These are phyloP conservation scores for Ichthyophthirius multifiliis DNA, from an alignment of 169 alveolate genomes.

Conservation along the genomic window DNA sequence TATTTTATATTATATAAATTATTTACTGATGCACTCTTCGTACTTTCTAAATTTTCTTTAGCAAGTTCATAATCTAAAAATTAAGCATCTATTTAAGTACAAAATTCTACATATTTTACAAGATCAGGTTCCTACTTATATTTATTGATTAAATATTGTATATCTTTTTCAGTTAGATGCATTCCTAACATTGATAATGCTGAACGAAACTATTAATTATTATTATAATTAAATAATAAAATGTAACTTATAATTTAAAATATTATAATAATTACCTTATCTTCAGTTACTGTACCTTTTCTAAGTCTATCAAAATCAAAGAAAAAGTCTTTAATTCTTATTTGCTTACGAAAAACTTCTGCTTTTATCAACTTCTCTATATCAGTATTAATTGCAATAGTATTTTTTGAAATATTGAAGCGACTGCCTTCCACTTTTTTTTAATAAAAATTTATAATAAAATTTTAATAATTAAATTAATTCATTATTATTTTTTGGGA, in stretches of 20 bases:
- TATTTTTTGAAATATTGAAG: conserved; percentile 15
- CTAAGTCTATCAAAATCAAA: conserved; percentile 81
- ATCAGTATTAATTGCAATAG: conserved; percentile 10
- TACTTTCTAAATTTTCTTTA: conserved; percentile 18
- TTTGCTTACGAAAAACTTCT: conserved; percentile 40
- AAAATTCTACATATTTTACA: conserved; percentile 54
- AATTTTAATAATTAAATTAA: too few relatives aligned
- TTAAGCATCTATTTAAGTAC: conserved; percentile 53
- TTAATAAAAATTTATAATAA: too few relatives aligned
- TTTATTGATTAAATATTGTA: conserved; percentile 43
- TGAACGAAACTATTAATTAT: conserved; percentile 50
- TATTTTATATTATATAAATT: not conserved
- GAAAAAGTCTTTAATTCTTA: conserved; percentile 79
- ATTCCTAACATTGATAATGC: conserved; percentile 58
- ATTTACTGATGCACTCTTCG: conserved; percentile 21
- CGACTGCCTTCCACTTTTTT: not conserved
- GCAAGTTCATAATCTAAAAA: conserved; percentile 40
- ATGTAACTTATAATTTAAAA: conserved; percentile 22
- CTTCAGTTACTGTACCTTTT: conserved; percentile 69
- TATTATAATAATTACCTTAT: conserved; percentile 63
- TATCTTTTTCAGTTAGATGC: conserved; percentile 54
- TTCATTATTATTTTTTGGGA: too few relatives aligned
- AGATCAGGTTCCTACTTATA: conserved; percentile 46
- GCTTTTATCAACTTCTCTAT: conserved; percentile 32
- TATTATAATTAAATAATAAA: not conserved